A percentile compares a stretch with the other conserved stretches of the same genome.
Conservation (phyloP, 1,284 basidiomycete genomes). For the Austroboletus novae-zelandiae region DNA sequence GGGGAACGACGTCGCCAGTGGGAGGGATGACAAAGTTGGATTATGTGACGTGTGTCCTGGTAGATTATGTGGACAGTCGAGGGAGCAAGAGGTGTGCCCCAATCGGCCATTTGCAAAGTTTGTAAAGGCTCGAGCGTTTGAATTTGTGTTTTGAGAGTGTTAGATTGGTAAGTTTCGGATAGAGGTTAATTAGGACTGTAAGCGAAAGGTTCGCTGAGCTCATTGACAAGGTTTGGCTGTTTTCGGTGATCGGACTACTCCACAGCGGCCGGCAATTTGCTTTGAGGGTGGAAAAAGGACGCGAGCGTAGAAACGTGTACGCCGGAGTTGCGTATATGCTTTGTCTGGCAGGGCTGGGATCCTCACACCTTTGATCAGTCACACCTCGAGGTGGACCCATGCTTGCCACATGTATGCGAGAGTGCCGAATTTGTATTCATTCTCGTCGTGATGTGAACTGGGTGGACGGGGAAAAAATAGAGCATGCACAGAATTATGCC, state of each 20-base stretch:
- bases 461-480: slow-evolving; percentile 18
- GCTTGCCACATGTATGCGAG: slow-evolving; percentile 31
- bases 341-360: slow-evolving; percentile 20
- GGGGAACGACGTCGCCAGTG: background rate
- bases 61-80: slow-evolving; percentile 2
- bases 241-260: slow-evolving; percentile 27
- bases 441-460: slow-evolving; percentile 27
- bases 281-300: slow-evolving; percentile 11
- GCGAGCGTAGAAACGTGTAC: slow-evolving; percentile 22
- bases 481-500: slow-evolving; percentile 25
- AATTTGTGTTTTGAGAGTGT: slow-evolving; percentile 5
- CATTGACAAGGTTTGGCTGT: slow-evolving; percentile 24
- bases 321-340: slow-evolving; percentile 22
- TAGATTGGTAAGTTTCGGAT: slow-evolving; percentile 16
- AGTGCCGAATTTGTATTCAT: slow-evolving; percentile 33
- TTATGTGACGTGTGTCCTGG: background rate
- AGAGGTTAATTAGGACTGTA: slow-evolving; percentile 20
- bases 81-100: slow-evolving; percentile 6
- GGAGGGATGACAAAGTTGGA: no score
- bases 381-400: slow-evolving; percentile 37
- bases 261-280: slow-evolving; percentile 26
- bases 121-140: slow-evolving; percentile 8
- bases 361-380: slow-evolving; percentile 33
- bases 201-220: slow-evolving; percentile 32
- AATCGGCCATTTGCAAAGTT: slow-evolving; percentile 7